These are phyloP conservation scores for Marchantia paleacea DNA, from an alignment of 225 moss, liverwort and hornwort species.

Conservation along the genomic window DNA sequence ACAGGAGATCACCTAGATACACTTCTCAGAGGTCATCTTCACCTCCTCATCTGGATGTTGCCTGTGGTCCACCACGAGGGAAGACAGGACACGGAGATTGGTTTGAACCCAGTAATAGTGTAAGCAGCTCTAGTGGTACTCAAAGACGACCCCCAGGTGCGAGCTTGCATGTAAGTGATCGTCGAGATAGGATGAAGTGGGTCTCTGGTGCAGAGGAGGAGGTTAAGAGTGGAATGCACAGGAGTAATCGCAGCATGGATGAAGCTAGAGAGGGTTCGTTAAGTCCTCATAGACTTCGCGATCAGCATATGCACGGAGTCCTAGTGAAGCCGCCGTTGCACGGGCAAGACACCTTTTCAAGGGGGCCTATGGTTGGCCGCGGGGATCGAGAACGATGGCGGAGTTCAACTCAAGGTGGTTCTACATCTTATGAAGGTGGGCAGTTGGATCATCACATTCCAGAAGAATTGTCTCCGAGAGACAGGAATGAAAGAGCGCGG, in stretches of 20 bases:
- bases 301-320: slow-evolving; percentile 26
- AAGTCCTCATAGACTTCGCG: slow-evolving; percentile 38
- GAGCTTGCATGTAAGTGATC: slow-evolving; percentile 22
- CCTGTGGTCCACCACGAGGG: slow-evolving; percentile 29
- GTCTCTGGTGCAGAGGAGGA: slow-evolving; percentile 36
- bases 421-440: slow-evolving; percentile 33
- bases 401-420: slow-evolving; percentile 20
- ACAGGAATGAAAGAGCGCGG: slow-evolving; percentile 39
- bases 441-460: slow-evolving; percentile 36
- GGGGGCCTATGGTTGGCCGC: slow-evolving; percentile 24
- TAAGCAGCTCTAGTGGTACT: slow-evolving; percentile 39
- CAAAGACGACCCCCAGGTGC: slow-evolving; percentile 31
- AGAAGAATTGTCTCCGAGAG: slow-evolving; percentile 43
- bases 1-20: slow-evolving; percentile 39
- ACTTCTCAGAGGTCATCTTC: slow-evolving; percentile 34
- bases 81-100: slow-evolving; percentile 34
- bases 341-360: slow-evolving; percentile 35
- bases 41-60: slow-evolving; percentile 30
- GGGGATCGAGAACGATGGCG: slow-evolving; percentile 42
- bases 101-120: slow-evolving; percentile 45
- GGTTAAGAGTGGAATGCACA: slow-evolving; percentile 34
- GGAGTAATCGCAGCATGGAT: slow-evolving; percentile 23
- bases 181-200: slow-evolving; percentile 41
- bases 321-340: slow-evolving; percentile 36
- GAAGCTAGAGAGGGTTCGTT: slow-evolving; percentile 40